Conservation (phyloP, 176 grass and related monocot genomes). For the Musa itinerans region DNA sequence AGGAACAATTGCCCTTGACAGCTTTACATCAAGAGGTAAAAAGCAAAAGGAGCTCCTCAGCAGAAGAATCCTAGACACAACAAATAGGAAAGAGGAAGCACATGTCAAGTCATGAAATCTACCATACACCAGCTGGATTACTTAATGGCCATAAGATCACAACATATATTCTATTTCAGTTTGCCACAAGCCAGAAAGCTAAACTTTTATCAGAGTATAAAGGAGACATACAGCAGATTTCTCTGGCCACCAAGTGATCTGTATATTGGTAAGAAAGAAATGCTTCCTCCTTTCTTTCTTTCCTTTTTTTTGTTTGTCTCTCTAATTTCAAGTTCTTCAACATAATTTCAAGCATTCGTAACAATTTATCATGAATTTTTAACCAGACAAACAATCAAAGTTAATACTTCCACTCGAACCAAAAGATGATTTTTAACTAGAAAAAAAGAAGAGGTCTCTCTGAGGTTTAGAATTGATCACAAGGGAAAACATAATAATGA, state of each 20-base stretch:
- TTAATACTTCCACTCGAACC: not conserved
- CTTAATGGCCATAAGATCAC: conserved; percentile 32
- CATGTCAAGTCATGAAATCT: conserved; percentile 41
- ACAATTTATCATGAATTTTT: not conserved
- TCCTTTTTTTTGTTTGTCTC: not conserved
- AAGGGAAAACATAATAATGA: not conserved
- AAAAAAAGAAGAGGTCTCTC: too few species aligned
- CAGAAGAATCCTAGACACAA: conserved; percentile 38
- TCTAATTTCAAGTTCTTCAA: not conserved
- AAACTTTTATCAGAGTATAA: conserved; percentile 60
- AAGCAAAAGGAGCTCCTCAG: conserved; percentile 47
- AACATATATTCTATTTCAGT: conserved; percentile 40
- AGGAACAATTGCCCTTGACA: conserved; percentile 41
- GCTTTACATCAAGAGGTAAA: conserved; percentile 56
- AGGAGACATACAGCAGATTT: conserved; percentile 10
- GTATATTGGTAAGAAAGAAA: conserved; percentile 43
- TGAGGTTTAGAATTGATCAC: not conserved
- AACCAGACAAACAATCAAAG: not conserved
- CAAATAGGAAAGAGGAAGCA: conserved; percentile 25
- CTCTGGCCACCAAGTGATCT: conserved; percentile 8
- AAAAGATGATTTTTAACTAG: not conserved
- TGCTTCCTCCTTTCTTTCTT: conserved; percentile 1
- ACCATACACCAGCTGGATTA: conserved; percentile 38
- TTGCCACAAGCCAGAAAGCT: conserved; percentile 37
- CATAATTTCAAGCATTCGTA: not conserved